These are phyloP conservation scores for Auriscalpium microsporum DNA, from an alignment of 768 basidiomycete species.

Conservation along the genomic window DNA sequence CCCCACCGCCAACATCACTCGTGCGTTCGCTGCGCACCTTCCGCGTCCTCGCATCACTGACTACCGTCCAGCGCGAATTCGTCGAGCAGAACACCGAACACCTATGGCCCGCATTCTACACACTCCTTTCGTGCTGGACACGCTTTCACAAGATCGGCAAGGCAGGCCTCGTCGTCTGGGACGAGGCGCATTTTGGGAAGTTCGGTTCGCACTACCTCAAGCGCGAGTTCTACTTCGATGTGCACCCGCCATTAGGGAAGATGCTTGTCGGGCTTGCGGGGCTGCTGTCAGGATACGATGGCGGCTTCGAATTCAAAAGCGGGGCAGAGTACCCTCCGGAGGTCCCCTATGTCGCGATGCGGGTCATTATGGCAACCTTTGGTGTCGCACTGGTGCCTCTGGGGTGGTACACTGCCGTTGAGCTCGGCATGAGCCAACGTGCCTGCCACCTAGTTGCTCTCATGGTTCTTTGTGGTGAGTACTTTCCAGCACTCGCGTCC, in stretches of 20 bases:
- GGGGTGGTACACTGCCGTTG: conserved; percentile 93
- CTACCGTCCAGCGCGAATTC: conserved; percentile 52
- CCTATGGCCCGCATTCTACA: conserved; percentile 76
- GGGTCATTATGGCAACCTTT: conserved; percentile 89
- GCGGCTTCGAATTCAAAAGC: conserved; percentile 89
- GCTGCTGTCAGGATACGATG: conserved; percentile 84
- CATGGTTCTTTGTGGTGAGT: conserved; percentile 85
- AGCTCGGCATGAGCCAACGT: conserved; percentile 84
- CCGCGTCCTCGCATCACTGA: not conserved
- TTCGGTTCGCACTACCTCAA: conserved; percentile 98
- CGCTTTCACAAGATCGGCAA: conserved; percentile 90
- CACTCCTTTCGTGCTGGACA: conserved; percentile 90
- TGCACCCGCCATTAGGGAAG: conserved; percentile 97
- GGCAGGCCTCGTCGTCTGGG: conserved; percentile 87
- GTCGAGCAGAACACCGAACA: conserved; percentile 73
- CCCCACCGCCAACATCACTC: conserved; percentile 48
- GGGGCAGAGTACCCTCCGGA: conserved; percentile 74
- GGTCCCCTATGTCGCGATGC: conserved; percentile 92
- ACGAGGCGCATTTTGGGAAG: conserved; percentile 99
- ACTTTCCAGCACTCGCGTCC: not conserved
- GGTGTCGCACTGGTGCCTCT: conserved; percentile 94
- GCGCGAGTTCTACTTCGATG: conserved; percentile 98
- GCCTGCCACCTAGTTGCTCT: conserved; percentile 87
- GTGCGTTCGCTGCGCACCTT: conserved; percentile 13
- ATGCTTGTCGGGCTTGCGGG: conserved; percentile 97